phyloP scores from a whole-genome alignment of 768 basidiomycete genomes.

The Boletus pseudopeckii region DNA sequence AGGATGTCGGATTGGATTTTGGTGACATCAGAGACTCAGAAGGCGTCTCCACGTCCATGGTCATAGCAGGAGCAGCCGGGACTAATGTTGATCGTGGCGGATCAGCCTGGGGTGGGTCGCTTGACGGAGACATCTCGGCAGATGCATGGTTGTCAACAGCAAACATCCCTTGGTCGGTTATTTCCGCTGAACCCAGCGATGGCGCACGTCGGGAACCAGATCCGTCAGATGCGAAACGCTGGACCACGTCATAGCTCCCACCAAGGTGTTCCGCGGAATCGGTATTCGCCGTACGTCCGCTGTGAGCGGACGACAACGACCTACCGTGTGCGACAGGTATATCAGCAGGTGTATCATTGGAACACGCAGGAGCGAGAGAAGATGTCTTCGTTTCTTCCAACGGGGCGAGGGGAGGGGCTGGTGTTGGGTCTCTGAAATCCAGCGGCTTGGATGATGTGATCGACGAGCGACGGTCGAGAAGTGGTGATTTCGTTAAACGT shows the following conservation, averaged over 20 bases:
- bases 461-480: slow-evolving; percentile 56
- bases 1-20: background rate
- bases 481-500: slow-evolving; percentile 62
- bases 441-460: slow-evolving; percentile 34
- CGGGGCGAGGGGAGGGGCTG: slow-evolving; percentile 60
- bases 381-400: slow-evolving; percentile 47
- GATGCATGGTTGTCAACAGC: slow-evolving; percentile 3
- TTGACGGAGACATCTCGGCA: slow-evolving; percentile 12
- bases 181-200: slow-evolving; percentile 26
- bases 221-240: slow-evolving; percentile 39
- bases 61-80: background rate
- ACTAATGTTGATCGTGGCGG: slow-evolving; percentile 14
- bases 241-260: slow-evolving; percentile 66
- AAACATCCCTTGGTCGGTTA: slow-evolving; percentile 18
- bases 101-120: slow-evolving; percentile 11
- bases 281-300: slow-evolving; percentile 61
- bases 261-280: slow-evolving; percentile 65
- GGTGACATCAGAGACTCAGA: background rate
- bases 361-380: slow-evolving; percentile 10
- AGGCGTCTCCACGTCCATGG: slow-evolving; percentile 3
- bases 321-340: slow-evolving; percentile 27
- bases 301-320: slow-evolving; percentile 49
- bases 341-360: slow-evolving; percentile 11
- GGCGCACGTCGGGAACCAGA: slow-evolving; percentile 24
- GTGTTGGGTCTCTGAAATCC: slow-evolving; percentile 79